phyloP scores from a whole-genome alignment of 495 filamentous ascomycete genomes.

The Pyrenula massariospora region DNA sequence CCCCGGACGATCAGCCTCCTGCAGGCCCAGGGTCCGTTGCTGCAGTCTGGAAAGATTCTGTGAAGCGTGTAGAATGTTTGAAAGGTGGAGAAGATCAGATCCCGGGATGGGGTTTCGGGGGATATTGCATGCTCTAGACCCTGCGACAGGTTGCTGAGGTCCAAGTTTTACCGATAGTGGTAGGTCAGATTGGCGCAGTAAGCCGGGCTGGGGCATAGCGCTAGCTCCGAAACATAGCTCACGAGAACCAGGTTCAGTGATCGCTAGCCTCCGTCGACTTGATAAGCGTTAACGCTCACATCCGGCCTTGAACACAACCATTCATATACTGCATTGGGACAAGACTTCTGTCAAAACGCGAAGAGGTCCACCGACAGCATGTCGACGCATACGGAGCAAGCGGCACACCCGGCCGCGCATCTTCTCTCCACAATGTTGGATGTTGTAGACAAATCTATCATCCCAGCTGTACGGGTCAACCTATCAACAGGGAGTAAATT shows the following conservation, averaged over 20 bases:
- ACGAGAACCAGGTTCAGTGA: background rate
- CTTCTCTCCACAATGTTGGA: background rate
- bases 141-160: background rate
- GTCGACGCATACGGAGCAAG: background rate
- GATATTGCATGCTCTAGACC: background rate
- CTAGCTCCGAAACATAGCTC: background rate
- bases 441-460: background rate
- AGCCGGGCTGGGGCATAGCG: background rate
- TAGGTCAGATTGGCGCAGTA: background rate
- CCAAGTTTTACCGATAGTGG: background rate
- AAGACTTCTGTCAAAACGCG: background rate
- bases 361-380: background rate
- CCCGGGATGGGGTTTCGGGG: background rate
- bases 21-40: no score
- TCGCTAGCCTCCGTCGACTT: background rate
- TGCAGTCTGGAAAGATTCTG: background rate
- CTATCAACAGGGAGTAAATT: constrained; percentile 1
- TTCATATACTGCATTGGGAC: background rate
- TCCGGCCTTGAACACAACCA: background rate
- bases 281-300: background rate
- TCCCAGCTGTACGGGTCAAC: background rate
- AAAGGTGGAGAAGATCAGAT: background rate
- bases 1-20: background rate
- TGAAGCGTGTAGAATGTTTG: background rate
- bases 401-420: background rate